A percentile compares a stretch with the other conserved stretches of the same genome.
These are phyloP conservation scores for Yarrowia sp. DNA, from an alignment of 805 yeast species.

Conservation along the genomic window DNA sequence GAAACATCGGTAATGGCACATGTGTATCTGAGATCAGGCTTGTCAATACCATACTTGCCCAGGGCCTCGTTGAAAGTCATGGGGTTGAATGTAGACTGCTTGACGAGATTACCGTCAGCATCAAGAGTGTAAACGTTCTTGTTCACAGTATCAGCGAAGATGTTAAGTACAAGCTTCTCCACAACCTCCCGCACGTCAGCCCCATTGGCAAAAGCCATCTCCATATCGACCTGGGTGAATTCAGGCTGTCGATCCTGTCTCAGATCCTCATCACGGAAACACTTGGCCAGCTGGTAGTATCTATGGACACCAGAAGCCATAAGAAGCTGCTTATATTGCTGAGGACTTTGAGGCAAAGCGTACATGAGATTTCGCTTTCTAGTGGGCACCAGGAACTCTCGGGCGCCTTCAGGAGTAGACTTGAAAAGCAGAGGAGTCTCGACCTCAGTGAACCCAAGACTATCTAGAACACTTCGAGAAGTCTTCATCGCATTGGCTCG, in stretches of 20 bases:
- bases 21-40: constrained; percentile 74
- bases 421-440: constrained; percentile 93
- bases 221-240: constrained; percentile 95
- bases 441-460: constrained; percentile 62
- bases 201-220: constrained; percentile 76
- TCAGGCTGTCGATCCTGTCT: constrained; percentile 96
- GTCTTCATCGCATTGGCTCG: constrained; percentile 40
- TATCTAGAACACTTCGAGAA: constrained; percentile 41
- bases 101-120: not conserved
- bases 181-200: constrained; percentile 65
- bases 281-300: constrained; percentile 87
- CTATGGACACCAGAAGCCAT: constrained; percentile 90
- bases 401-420: constrained; percentile 97
- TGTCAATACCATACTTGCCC: constrained; percentile 79
- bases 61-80: constrained; percentile 69
- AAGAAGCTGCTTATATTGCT: constrained; percentile 89
- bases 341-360: constrained; percentile 97
- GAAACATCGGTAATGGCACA: constrained; percentile 47
- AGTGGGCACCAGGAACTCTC: constrained; percentile 93
- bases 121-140: constrained; percentile 37
- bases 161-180: constrained; percentile 50
- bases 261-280: constrained; percentile 94
- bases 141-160: constrained; percentile 53
- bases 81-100: constrained; percentile 22
- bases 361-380: constrained; percentile 60